Percentiles rank a stretch among this genome's conserved stretches.
These are phyloP conservation scores for Hymenoscyphus fraxineus DNA, from an alignment of 2,329 filamentous ascomycete genomes.

Conservation along the genomic window DNA sequence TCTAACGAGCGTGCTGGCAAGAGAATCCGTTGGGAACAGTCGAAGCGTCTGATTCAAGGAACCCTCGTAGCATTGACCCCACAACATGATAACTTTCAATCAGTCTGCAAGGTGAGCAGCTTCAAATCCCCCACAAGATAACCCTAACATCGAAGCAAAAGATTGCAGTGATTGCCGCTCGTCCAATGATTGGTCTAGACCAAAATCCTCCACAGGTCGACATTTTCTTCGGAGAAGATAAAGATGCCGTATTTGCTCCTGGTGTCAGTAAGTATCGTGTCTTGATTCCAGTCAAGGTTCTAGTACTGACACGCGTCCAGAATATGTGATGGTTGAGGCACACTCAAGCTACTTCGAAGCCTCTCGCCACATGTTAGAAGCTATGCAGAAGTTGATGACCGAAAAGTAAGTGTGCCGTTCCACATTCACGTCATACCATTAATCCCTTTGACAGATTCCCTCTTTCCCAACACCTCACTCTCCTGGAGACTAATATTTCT, in stretches of 20 bases:
- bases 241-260: slow-evolving; percentile 66
- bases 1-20: slow-evolving; percentile 62
- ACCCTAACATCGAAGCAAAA: no score
- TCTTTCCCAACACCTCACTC: slow-evolving; percentile 58
- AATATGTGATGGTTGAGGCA: slow-evolving; percentile 70
- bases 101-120: slow-evolving; percentile 48
- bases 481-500: slow-evolving; percentile 42
- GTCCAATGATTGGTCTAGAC: slow-evolving; percentile 59
- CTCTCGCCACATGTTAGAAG: slow-evolving; percentile 65
- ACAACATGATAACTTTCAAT: slow-evolving; percentile 57
- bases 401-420: slow-evolving; percentile 27
- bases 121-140: no score
- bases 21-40: slow-evolving; percentile 60
- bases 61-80: slow-evolving; percentile 52
- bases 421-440: background rate
- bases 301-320: slow-evolving; percentile 14
- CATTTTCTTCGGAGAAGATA: slow-evolving; percentile 61
- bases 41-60: slow-evolving; percentile 49
- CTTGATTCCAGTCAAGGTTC: no score
- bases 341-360: slow-evolving; percentile 74
- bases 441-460: slow-evolving; percentile 45
- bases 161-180: slow-evolving; percentile 68
- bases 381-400: slow-evolving; percentile 54
- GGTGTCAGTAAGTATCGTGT: slow-evolving; percentile 51
- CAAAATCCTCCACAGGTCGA: slow-evolving; percentile 70